These are phyloP conservation scores for Tetrahymena malaccensis DNA, from an alignment of 73 alveolate species.

Conservation along the genomic window DNA sequence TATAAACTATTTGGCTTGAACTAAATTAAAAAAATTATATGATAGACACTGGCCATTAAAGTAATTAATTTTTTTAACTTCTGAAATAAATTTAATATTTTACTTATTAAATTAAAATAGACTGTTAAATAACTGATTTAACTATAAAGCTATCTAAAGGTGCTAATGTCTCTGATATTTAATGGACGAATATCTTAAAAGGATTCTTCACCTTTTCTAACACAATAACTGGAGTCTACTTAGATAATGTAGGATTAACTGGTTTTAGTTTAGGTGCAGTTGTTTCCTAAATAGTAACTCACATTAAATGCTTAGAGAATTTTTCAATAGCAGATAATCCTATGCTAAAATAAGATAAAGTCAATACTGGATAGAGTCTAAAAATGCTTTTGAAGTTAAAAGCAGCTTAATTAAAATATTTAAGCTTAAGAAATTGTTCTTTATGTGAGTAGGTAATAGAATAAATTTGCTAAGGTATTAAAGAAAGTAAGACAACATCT, in stretches of 20 bases:
- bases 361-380: neutral
- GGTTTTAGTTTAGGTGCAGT: neutral
- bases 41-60: neutral
- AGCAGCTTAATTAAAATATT: neutral
- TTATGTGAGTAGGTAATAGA: neutral
- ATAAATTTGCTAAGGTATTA: neutral
- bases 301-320: neutral
- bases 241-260: neutral
- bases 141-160: neutral
- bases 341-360: neutral
- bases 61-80: neutral
- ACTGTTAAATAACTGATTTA: neutral
- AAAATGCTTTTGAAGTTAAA: neutral
- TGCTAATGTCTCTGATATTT: neutral
- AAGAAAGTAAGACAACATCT: neutral
- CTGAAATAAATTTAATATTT: neutral
- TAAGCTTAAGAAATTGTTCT: neutral
- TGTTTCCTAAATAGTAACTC: neutral
- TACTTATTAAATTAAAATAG: neutral
- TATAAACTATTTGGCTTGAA: neutral
- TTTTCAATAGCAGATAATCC: neutral
- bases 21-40: neutral
- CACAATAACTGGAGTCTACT: neutral
- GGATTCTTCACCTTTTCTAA: neutral
- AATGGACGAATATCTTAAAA: neutral